Evolutionary conservation across 1,139 yeast species (phyloP), one percentile per base, ranked within the genome.

Genomic region (Kurtzmaniella quercitrusa): DNA sequence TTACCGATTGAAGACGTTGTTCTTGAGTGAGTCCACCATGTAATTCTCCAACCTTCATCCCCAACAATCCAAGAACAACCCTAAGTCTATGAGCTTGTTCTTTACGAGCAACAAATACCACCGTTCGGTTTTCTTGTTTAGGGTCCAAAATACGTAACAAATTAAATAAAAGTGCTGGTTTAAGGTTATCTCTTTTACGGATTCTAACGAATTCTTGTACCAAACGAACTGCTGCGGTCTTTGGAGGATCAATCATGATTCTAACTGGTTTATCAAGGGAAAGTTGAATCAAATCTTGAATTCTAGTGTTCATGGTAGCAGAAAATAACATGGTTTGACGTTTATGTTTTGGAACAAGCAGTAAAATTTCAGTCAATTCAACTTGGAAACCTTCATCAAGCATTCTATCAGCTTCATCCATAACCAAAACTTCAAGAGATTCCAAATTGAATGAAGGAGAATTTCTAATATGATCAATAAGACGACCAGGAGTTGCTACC

Each of bases 391-490:
- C 98, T 67, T 93, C 98, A 62, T 93, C 99, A 55, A 93, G 76
- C 98, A 93, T 93, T 70, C 99, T 82, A 73, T 94, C 99, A 46
- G 98, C 99, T 71, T 90, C 98, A 70, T 94, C 98, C 54, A 93
- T 79, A 27, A 94, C 95, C 58, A 93, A 73, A 47, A 94, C 87
- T 66, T 93, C 98, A 43, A 93, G 91, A 19, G 83, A 76, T 54
- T 93, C 98, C 41, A 91, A 95, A 41, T 83, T 81, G 65, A 93
- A 93, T 43, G 95, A 85, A 9, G 97, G 93, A 4, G 98, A 90
- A 68, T 93, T 93, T 59, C 98, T 77, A 46, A 94, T 82, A 66
- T 93, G 98, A 66, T 93, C 99, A 58, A 94, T 93, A 53, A 94
- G 85, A 70, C 99, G 80, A 52, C 98, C 98, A 0, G 98, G 98